phyloP scores from a whole-genome alignment of 345 rosid genomes.

The Aethionema arabicum region DNA sequence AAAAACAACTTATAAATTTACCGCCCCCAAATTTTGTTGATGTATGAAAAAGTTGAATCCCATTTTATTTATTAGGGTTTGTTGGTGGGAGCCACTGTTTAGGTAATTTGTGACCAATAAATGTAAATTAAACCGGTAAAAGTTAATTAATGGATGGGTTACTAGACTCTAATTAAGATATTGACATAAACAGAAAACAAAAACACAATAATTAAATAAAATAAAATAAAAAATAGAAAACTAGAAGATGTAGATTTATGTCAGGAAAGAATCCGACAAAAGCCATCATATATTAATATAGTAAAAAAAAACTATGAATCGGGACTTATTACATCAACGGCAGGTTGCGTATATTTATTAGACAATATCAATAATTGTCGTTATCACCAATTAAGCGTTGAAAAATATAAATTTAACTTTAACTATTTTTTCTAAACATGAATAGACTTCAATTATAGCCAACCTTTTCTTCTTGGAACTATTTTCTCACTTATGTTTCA shows the following conservation, averaged over 20 bases:
- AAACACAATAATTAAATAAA: slow-evolving; percentile 5
- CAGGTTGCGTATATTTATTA: slow-evolving; percentile 29
- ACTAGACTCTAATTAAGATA: slow-evolving; percentile 12
- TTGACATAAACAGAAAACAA: slow-evolving; percentile 2
- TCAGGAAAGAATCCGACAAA: slow-evolving; percentile 31
- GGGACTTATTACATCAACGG: slow-evolving; percentile 27
- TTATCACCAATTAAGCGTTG: slow-evolving; percentile 17
- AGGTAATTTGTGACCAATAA: too few species aligned
- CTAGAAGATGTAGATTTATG: not conserved
- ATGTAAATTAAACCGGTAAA: too few species aligned
- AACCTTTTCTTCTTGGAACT: slow-evolving; percentile 26
- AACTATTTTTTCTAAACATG: slow-evolving; percentile 4
- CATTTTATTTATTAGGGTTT: too few species aligned
- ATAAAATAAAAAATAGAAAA: slow-evolving; percentile 18
- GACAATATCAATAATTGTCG: slow-evolving; percentile 28
- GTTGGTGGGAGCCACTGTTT: too few species aligned
- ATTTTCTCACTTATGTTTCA: slow-evolving; percentile 8
- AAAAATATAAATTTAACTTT: slow-evolving; percentile 13
- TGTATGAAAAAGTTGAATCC: too few species aligned
- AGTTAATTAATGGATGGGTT: not conserved
- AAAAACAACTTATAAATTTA: too few species aligned
- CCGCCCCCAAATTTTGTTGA: too few species aligned
- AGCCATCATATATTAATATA: slow-evolving; percentile 14
- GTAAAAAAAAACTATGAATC: slow-evolving; percentile 27
- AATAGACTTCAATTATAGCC: slow-evolving; percentile 30